Conservation (phyloP, 148 eudicot species). For the Rhododendron ovatum region DNA sequence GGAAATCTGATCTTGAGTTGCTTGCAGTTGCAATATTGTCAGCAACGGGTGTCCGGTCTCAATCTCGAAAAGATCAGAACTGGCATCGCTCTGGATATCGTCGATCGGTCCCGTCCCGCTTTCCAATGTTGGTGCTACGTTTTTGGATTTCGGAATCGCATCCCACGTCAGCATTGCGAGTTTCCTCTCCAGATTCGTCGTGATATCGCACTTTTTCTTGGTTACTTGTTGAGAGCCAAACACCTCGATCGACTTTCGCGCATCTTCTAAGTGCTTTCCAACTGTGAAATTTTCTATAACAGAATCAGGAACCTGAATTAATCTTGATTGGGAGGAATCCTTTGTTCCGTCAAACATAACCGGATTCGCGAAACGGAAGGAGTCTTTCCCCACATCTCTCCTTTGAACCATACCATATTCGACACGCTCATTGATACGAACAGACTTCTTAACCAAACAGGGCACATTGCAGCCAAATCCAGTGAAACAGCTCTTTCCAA, state of each 20-base stretch:
- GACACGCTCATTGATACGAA: constrained; percentile 8
- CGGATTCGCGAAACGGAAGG: constrained; percentile 4
- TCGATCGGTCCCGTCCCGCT: constrained; percentile 20
- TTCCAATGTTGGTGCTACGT: constrained; percentile 12
- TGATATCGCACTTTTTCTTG: constrained; percentile 33
- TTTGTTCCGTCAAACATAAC: constrained; percentile 11
- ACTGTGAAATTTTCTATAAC: neutral
- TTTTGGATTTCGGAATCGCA: constrained; percentile 57
- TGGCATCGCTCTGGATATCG: constrained; percentile 64
- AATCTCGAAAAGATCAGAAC: constrained; percentile 83
- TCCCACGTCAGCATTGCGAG: constrained; percentile 72
- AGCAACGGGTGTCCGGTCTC: constrained; percentile 19
- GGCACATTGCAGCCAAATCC: constrained; percentile 46
- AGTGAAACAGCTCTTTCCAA: constrained; percentile 30
- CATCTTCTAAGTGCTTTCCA: constrained; percentile 1
- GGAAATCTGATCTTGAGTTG: neutral
- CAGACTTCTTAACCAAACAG: constrained; percentile 51
- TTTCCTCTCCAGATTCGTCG: constrained; percentile 46
- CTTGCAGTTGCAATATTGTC: neutral
- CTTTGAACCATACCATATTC: neutral
- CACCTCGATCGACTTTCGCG: constrained; percentile 58
- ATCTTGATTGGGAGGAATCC: constrained; percentile 16
- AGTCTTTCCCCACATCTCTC: neutral
- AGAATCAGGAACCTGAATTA: constrained; percentile 21
- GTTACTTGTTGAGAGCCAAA: constrained; percentile 36